phyloP scores from a whole-genome alignment of 2,329 filamentous ascomycete genomes.

The Sporothrix curviconia region DNA sequence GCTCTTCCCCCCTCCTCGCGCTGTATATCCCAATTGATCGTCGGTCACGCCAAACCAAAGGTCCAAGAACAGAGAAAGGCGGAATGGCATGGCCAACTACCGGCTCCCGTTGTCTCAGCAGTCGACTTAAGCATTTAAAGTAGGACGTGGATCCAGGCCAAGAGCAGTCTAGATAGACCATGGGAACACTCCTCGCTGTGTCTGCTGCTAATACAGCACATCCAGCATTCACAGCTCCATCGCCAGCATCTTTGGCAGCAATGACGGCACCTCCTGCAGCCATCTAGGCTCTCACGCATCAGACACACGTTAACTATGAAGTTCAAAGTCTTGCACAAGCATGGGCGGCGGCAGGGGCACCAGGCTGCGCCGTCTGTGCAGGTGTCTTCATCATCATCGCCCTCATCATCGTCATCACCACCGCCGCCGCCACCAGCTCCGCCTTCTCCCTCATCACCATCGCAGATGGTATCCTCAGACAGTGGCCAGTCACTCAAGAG shows the following conservation, averaged over 20 bases:
- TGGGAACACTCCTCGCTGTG: background rate
- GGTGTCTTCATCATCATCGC: background rate
- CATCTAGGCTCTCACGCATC: too few species aligned
- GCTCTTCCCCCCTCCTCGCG: background rate
- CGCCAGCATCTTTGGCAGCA: too few species aligned
- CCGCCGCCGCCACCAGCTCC: background rate
- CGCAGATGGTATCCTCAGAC: background rate
- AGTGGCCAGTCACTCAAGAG: background rate
- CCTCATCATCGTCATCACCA: background rate
- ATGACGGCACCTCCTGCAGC: too few species aligned
- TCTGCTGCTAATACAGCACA: too few species aligned
- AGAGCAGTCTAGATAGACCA: background rate
- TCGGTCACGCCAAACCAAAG: background rate
- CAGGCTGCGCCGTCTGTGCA: background rate
- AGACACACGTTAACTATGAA: too few species aligned
- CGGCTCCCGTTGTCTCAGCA: too few species aligned
- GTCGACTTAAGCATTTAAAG: conserved; percentile 1
- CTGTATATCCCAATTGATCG: background rate
- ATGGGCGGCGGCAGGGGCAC: background rate
- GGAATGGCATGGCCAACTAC: too few species aligned
- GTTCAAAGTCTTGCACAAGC: background rate
- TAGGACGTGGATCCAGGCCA: background rate
- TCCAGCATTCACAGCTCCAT: too few species aligned
- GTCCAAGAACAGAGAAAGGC: background rate
- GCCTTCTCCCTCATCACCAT: too few species aligned